phyloP scores from a whole-genome alignment of 2,329 filamentous ascomycete genomes.

The Pestalotiopsis sp. region DNA sequence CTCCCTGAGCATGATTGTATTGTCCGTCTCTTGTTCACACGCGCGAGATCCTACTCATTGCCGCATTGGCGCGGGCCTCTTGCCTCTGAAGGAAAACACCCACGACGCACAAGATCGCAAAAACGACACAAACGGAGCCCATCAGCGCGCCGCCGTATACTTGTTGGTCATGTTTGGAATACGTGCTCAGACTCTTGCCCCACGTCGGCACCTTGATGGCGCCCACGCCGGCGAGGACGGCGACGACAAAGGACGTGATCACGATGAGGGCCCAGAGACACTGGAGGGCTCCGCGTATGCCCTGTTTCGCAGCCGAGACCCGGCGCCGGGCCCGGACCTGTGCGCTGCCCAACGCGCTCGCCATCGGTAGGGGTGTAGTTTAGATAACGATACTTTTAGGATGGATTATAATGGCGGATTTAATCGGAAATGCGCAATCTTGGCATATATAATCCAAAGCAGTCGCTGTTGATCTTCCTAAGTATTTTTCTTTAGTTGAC shows the following conservation, averaged over 20 bases:
- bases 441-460: no score
- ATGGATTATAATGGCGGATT: background rate
- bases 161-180: background rate
- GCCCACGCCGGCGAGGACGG: background rate
- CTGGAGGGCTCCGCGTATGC: background rate
- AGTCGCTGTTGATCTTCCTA: background rate
- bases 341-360: background rate
- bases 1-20: no score
- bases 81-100: background rate
- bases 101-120: background rate
- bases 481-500: background rate
- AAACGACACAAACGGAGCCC: background rate
- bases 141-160: background rate
- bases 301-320: background rate
- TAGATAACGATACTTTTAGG: background rate
- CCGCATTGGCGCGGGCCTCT: background rate
- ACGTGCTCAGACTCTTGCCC: background rate
- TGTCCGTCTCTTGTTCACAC: background rate
- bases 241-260: background rate
- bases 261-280: background rate
- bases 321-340: background rate
- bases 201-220: slow-evolving; percentile 1
- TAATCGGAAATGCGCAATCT: background rate
- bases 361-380: background rate
- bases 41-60: background rate